Base-by-base conservation (phyloP, 1,284 basidiomycete species). In the Heliocybe sulcata region DNA sequence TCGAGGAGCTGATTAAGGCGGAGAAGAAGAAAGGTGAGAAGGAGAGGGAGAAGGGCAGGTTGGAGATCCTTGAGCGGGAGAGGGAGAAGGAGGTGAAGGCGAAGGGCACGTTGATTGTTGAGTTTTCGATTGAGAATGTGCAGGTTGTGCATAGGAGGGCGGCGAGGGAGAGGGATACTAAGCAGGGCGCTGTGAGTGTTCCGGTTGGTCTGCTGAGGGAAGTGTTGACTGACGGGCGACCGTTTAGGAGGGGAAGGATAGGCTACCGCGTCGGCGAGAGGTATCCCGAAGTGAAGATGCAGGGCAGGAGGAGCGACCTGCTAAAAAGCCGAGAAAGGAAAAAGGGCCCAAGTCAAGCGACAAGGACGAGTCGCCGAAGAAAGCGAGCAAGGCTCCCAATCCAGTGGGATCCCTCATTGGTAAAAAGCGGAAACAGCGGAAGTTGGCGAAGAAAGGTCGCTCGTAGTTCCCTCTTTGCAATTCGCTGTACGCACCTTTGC, bases 41-140 rank as follows among this genome's bases (percentile, higher is more conserved):
- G 51, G 70, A 69, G 56, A 67, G 74, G 67, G 69, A 79, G 59
- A 82, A 81, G 12, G 69, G 73, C 19, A 72, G 81, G 60, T 59
- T 83, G 16, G 82, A 83, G 61, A 72, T 81, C 57, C 68, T 89
- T 63, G 77, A 80, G 63, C 80, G 81, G 29, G 83, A 85, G 65
- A 70, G 85, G 54, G 82, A 81, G 61, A 74, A 72, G 53, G 76
- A 60, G 51, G 76, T 72, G 63, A 77, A 73, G 61, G 69, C 59
- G 27, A 80, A 77, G 60, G 85, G 85, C 27, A 80, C 84, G 12
- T 72, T 97, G 52, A 86, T 96, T 59, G 82, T 94, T 29, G 94
- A 97, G 72, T 96, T 95, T 70, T 94, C 91, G 38, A 90, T 96
- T 55, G 92, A 98, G 76, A 97, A 98, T 64, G 77, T 92, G 3